Percentiles rank a stretch among this genome's conserved stretches.
These are phyloP conservation scores for Coleophoma eucalyptorum DNA, from an alignment of 2,329 filamentous ascomycete species.

Conservation along the genomic window DNA sequence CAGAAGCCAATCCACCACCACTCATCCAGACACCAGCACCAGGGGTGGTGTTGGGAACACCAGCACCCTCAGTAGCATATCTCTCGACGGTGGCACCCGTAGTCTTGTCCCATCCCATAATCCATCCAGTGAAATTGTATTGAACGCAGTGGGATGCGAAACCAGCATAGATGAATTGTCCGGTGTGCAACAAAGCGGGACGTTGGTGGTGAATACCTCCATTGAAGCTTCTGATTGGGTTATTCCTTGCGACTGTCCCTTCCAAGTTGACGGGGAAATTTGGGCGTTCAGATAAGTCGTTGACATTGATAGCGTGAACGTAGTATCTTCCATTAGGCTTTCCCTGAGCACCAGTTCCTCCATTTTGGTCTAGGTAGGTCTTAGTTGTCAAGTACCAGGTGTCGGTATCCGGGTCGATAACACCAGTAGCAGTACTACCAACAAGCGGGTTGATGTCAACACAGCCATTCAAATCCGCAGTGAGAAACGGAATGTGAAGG, in stretches of 20 bases:
- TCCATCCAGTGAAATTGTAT: constrained; percentile 46
- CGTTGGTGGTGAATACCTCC: constrained; percentile 44
- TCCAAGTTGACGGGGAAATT: constrained; percentile 40
- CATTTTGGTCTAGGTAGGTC: constrained; percentile 38
- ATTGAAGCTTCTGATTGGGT: constrained; percentile 39
- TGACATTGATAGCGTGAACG: constrained; percentile 41
- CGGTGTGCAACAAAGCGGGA: constrained; percentile 39
- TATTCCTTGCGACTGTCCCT: constrained; percentile 39
- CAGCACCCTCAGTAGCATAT: constrained; percentile 39
- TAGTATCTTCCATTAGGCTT: constrained; percentile 38
- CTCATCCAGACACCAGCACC: constrained; percentile 46
- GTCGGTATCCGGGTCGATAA: constrained; percentile 45
- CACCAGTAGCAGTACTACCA: constrained; percentile 44
- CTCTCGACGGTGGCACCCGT: constrained; percentile 39
- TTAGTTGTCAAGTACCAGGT: constrained; percentile 46
- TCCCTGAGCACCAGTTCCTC: constrained; percentile 31
- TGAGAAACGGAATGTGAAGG: constrained; percentile 43
- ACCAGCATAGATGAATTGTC: constrained; percentile 43
- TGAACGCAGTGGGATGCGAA: constrained; percentile 48
- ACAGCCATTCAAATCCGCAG: constrained; percentile 40
- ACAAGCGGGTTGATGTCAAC: constrained; percentile 42
- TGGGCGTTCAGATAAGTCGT: constrained; percentile 35
- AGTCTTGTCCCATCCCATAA: constrained; percentile 43
- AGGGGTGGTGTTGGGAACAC: constrained; percentile 33
- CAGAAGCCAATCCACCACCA: constrained; percentile 42